Evolutionary conservation across 1,284 basidiomycete species (phyloP).

Genomic region (Phylloporus sp.): DNA sequence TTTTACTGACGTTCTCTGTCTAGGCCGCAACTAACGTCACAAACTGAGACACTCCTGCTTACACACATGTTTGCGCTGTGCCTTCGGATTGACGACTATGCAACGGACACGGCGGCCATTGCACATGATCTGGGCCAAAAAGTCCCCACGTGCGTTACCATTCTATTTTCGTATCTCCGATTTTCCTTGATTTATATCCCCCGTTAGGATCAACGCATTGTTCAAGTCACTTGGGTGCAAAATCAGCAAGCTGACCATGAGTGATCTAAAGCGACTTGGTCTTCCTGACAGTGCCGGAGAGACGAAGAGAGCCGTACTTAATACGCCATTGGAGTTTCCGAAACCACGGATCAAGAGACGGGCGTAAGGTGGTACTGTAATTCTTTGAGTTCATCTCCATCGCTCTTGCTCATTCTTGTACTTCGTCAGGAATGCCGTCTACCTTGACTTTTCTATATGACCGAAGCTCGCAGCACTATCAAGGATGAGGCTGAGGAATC

Average conservation of each 20-base stretch:
- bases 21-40: constrained; percentile 72
- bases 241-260: constrained; percentile 57
- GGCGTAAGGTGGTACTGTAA: constrained; percentile 7
- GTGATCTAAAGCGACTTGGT: constrained; percentile 71
- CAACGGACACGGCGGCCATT: constrained; percentile 66
- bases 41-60: constrained; percentile 71
- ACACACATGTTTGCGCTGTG: constrained; percentile 82
- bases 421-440: background rate
- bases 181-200: background rate
- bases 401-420: background rate
- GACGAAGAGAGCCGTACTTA: constrained; percentile 72
- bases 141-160: constrained; percentile 58
- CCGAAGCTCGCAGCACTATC: too few species aligned
- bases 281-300: constrained; percentile 61
- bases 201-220: constrained; percentile 48
- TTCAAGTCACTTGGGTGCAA: constrained; percentile 72
- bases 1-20: constrained; percentile 1
- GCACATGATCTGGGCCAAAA: constrained; percentile 76
- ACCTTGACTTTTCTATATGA: background rate
- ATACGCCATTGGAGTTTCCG: constrained; percentile 80
- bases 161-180: background rate
- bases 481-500: background rate
- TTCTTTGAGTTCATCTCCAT: background rate
- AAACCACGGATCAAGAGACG: constrained; percentile 47
- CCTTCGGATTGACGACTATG: constrained; percentile 77